These are phyloP conservation scores for Magnolia changhungtana DNA, from an alignment of 164 flowering plant genomes.

Conservation along the genomic window DNA sequence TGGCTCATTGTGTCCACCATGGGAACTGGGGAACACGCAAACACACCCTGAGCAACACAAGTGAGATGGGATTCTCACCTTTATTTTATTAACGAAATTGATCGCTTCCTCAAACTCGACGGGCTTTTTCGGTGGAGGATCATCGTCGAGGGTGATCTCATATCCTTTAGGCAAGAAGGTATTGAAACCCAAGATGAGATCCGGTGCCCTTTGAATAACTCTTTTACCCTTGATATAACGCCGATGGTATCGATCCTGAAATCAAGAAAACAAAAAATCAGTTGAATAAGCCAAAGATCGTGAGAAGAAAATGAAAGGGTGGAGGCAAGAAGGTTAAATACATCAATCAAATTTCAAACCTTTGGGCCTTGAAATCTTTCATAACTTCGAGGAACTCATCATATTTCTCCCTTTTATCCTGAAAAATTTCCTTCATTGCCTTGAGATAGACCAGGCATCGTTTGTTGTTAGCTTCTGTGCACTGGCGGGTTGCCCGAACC, in stretches of 20 bases:
- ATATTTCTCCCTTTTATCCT: slow-evolving; percentile 65
- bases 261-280: slow-evolving; percentile 5
- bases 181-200: slow-evolving; percentile 87
- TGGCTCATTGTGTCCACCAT: no score
- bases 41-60: no score
- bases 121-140: no score
- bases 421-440: slow-evolving; percentile 74
- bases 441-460: slow-evolving; percentile 87
- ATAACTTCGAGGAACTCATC: slow-evolving; percentile 87
- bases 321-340: background rate
- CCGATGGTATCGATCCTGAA: slow-evolving; percentile 70
- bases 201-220: slow-evolving; percentile 75
- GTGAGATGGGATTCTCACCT: no score
- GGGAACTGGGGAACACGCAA: no score
- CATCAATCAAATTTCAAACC: slow-evolving; percentile 32
- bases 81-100: no score
- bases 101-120: no score
- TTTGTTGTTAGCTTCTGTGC: slow-evolving; percentile 68
- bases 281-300: background rate
- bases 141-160: no score
- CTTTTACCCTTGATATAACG: slow-evolving; percentile 75
- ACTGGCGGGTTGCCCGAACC: slow-evolving; percentile 52
- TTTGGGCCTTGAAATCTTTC: slow-evolving; percentile 88
- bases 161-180: slow-evolving; percentile 91
- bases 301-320: background rate